Evolutionary conservation across 768 basidiomycete genomes (phyloP), one percentile per base, ranked within the genome.

Genomic region (Trametes maxima): DNA sequence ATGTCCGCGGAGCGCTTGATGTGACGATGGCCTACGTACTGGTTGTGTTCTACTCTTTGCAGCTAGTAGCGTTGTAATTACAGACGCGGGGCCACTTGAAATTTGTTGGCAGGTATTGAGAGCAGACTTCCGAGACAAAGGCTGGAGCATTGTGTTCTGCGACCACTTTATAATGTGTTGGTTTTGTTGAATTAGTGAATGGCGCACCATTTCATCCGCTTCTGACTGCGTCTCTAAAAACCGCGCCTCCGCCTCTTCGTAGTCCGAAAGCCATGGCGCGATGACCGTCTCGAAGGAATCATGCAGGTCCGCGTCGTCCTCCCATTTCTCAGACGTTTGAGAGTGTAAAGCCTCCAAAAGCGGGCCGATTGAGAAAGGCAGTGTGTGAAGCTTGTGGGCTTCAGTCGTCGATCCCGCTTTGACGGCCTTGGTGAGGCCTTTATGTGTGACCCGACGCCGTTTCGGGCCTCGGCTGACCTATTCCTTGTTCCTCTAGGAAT

Each of bases 211-310:
- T 16, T 55, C 60, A 46, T 73, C 70, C 45, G 42, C 40, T 25
- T 69, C 65, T 35, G 66, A 60, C 13, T 61, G 49, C 36, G 55
- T 65, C 22, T 67, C 63, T 62, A 71, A 72, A 6, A 68, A 56
- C n/a, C 28, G 55, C 13, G 67, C 62, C 57, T 77, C 72, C 14
- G 70, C 71, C 44, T 71, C 71, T 28, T 76, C 57, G 22, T 69
- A 75, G 50, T 81, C 75, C 17, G 74, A 70, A 19, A 79, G 68
- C 5, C 76, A 44, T 5, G 56, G 52, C 22, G 73, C 71, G 44
- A 79, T 74, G 25, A 68, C 62, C 13, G 67, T 54, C 40, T 80
- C 79, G 60, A 80, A 78, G 5, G 74, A 62, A 36, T 59, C 63
- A 39, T 47, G 48, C 2, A 49, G 54, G 54, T 57, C 66, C 43